These are phyloP conservation scores for Neofusicoccum kwambonambiense DNA, from an alignment of 2,329 filamentous ascomycete genomes.

Conservation along the genomic window DNA sequence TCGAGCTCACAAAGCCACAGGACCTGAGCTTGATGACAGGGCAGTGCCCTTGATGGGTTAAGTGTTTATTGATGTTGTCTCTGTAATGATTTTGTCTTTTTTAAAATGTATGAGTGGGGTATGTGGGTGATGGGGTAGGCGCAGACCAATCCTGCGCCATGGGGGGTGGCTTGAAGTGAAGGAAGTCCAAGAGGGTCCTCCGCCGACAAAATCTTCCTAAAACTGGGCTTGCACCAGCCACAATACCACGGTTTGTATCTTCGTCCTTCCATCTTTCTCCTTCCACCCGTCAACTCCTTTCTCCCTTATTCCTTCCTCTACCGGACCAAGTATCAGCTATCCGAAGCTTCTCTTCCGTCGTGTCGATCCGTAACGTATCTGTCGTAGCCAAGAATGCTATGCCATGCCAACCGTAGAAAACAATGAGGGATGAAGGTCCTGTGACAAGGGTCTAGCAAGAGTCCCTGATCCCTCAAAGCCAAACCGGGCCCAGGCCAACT, in stretches of 20 bases:
- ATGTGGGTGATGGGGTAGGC: neutral
- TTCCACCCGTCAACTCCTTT: neutral
- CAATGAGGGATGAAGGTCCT: neutral
- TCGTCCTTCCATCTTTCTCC: neutral
- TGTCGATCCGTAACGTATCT: constrained; percentile 5
- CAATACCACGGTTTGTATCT: neutral
- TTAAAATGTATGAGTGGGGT: neutral
- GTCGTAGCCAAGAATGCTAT: constrained; percentile 15
- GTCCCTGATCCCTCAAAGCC: neutral
- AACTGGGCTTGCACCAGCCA: neutral
- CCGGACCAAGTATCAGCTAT: neutral
- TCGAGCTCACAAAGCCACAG: neutral
- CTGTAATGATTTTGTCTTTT: neutral
- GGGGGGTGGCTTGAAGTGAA: neutral
- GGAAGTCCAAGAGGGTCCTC: neutral
- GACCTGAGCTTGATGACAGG: neutral
- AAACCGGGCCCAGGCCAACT: neutral
- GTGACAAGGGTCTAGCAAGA: neutral
- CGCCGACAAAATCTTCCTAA: neutral
- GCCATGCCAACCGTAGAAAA: neutral
- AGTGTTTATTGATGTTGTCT: neutral
- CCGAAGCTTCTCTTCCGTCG: neutral
- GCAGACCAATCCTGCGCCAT: neutral
- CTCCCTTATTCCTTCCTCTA: neutral
- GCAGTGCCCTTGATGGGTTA: neutral